These are phyloP conservation scores for Globisporangium alternatum DNA, from an alignment of 352 stramenopile genomes.

Conservation along the genomic window DNA sequence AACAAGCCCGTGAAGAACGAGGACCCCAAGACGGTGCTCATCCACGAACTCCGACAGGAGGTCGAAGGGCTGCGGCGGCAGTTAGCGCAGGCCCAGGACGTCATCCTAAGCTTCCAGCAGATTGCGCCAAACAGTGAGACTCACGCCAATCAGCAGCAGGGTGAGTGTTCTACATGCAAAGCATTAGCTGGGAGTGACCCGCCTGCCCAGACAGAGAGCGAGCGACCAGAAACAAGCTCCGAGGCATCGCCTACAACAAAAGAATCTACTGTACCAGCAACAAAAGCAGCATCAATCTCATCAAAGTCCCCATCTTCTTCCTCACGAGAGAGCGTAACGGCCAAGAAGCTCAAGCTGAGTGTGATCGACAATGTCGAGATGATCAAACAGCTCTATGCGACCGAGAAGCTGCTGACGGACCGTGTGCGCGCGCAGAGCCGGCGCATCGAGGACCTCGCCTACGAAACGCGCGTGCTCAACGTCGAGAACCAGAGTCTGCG, in stretches of 20 bases:
- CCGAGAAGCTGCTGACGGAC: constrained; percentile 36
- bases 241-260: not conserved
- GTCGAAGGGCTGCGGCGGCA: constrained; percentile 28
- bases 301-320: not conserved
- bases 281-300: constrained; percentile 3
- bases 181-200: not conserved
- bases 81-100: constrained; percentile 34
- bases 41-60: constrained; percentile 40
- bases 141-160: not conserved
- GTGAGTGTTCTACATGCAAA: not conserved
- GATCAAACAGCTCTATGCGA: constrained; percentile 53
- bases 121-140: not conserved
- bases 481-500: constrained; percentile 56
- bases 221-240: not conserved
- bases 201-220: not conserved
- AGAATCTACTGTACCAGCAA: not conserved
- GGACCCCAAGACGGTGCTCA: constrained; percentile 45
- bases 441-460: constrained; percentile 25
- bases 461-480: constrained; percentile 42
- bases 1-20: constrained; percentile 53
- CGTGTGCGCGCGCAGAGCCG: constrained; percentile 20
- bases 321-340: constrained; percentile 7
- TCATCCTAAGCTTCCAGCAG: constrained; percentile 41
- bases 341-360: constrained; percentile 37
- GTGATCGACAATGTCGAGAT: constrained; percentile 61